Evolutionary conservation across 805 yeast genomes (phyloP).

Genomic region (Yamadazyma nakazawae): DNA sequence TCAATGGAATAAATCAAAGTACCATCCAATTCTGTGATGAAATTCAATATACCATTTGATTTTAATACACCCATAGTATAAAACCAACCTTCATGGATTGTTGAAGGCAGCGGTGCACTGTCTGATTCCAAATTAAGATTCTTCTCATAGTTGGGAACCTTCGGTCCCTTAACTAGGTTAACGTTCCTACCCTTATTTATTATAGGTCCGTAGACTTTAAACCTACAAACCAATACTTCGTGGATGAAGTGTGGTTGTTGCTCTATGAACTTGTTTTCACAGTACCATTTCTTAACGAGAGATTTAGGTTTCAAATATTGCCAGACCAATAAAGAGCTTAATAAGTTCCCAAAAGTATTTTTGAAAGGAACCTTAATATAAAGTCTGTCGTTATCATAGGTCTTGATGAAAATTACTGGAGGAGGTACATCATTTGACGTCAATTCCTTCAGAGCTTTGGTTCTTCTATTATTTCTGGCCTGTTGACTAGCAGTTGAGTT

Average conservation of each 20-base stretch:
- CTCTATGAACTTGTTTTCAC: conserved; percentile 31
- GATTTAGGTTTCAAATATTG: conserved; percentile 52
- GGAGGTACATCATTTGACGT: conserved; percentile 15
- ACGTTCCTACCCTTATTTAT: conserved; percentile 39
- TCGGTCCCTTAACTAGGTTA: conserved; percentile 34
- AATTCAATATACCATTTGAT: conserved; percentile 58
- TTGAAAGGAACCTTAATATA: conserved; percentile 36
- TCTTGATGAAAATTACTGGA: conserved; percentile 41
- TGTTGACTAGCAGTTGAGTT: conserved; percentile 4
- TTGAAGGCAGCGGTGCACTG: not conserved
- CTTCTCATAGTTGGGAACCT: conserved; percentile 31
- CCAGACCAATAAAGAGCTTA: conserved; percentile 54
- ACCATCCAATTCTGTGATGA: conserved; percentile 64
- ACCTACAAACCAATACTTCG: conserved; percentile 57
- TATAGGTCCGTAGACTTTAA: conserved; percentile 63
- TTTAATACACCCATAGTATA: conserved; percentile 66
- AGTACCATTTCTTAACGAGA: conserved; percentile 52
- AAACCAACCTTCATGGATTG: conserved; percentile 60
- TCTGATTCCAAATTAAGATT: conserved; percentile 1
- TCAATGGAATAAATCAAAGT: conserved; percentile 56
- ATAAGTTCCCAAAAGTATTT: conserved; percentile 39
- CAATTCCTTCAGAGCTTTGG: conserved; percentile 6
- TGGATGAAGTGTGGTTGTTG: conserved; percentile 17
- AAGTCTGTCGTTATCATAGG: conserved; percentile 36
- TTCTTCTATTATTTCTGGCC: conserved; percentile 4